phyloP scores from a whole-genome alignment of 495 filamentous ascomycete genomes.

The Talaromyces wortmannii region DNA sequence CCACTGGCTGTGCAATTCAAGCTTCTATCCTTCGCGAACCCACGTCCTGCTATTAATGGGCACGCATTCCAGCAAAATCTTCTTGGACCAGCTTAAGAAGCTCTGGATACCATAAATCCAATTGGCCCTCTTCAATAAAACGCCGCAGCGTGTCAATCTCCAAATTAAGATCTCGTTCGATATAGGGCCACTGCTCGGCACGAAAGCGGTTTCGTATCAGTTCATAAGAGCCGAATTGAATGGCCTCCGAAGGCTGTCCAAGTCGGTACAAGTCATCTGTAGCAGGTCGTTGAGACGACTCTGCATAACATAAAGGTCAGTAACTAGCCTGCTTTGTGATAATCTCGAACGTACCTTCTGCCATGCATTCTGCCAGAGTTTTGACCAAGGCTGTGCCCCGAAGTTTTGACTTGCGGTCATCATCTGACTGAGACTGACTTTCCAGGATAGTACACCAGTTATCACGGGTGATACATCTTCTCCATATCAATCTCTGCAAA shows the following conservation, averaged over 20 bases:
- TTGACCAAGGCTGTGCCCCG: constrained; percentile 24
- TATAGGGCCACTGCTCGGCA: constrained; percentile 38
- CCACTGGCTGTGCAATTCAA: too few relatives aligned
- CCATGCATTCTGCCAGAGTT: constrained; percentile 23
- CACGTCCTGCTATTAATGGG: too few relatives aligned
- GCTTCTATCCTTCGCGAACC: too few relatives aligned
- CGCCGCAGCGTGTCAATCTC: constrained; percentile 46
- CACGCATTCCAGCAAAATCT: neutral
- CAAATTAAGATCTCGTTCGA: constrained; percentile 43
- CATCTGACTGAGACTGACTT: constrained; percentile 19
- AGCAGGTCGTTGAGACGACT: constrained; percentile 9
- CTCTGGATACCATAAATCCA: constrained; percentile 55
- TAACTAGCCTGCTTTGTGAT: constrained; percentile 1
- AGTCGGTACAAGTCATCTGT: constrained; percentile 27
- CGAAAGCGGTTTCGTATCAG: constrained; percentile 48
- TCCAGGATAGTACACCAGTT: constrained; percentile 57
- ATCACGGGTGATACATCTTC: constrained; percentile 70
- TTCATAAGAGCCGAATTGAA: constrained; percentile 41
- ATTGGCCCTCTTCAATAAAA: constrained; percentile 49
- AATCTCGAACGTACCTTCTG: constrained; percentile 18
- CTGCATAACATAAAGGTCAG: constrained; percentile 14
- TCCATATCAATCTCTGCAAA: constrained; percentile 71
- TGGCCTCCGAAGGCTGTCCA: constrained; percentile 40
- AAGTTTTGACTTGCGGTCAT: constrained; percentile 14
- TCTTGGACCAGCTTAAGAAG: constrained; percentile 26